Base-by-base conservation (phyloP, 2,329 filamentous ascomycete species). In the Daldinia eschscholtzii region DNA sequence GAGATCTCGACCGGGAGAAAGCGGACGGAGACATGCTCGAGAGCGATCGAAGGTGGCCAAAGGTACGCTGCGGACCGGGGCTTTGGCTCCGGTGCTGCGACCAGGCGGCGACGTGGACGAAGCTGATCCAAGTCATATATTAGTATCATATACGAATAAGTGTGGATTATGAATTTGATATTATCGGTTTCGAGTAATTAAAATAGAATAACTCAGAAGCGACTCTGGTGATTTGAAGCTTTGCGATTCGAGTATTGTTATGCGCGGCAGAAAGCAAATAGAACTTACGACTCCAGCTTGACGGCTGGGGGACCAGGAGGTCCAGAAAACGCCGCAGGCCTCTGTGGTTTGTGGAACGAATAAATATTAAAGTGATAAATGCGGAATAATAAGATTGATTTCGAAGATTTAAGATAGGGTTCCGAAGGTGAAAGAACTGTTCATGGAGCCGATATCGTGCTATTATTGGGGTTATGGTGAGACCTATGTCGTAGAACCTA, bases 101-200 rank as follows among this genome's bases (percentile, higher is more conserved):
- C 83, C 85, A 88, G 78, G 83, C 83, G 72, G 84, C 81, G 68
- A 86, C 82, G 70, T 84, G 83, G 66, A 87, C 83, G 77, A 88
- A 85, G 79, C 86, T 88, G 74, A 67, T 58, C 42, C 64, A 67
- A 52, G 61, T 52, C 65, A 72, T 70, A 72, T 70, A 69, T 78
- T 65, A 75, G 72, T 70, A 65, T 59, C 18, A 10, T 37, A 48
- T 35, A 62, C 20, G 20, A 23, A 2, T 23, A 9, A 55, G 26
- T 44, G 15, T 23, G 48, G n/a, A 28, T 12, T 59, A 57, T 37
- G 30, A 20, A 28, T 48, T 41, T 39, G 37, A 26, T 39, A 30
- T 18, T 46, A 9, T 46, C 12, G 46, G 23, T 57, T 53, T 9
- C 7, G 6, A 42, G 53, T 23, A 15, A 18, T 15, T 13, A 41